These are phyloP conservation scores for Myxozyma lipomycoides DNA, from an alignment of 805 yeast species.

Conservation along the genomic window DNA sequence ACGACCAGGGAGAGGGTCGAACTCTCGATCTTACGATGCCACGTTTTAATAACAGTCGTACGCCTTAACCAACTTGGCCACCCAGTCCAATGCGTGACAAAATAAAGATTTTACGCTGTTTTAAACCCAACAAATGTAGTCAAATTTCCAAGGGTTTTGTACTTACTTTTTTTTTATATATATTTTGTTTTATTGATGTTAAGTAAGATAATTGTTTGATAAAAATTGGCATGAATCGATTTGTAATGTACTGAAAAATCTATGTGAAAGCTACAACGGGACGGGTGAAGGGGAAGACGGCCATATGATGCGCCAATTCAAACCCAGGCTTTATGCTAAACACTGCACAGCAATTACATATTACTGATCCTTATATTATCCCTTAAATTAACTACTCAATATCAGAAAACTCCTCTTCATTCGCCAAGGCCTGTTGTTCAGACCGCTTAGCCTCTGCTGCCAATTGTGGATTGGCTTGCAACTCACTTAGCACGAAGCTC, in stretches of 20 bases:
- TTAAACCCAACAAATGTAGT: background rate
- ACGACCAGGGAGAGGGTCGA: conserved; percentile 29
- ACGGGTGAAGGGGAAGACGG: no score
- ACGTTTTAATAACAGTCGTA: conserved; percentile 20
- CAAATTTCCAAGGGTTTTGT: background rate
- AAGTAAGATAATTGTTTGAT: background rate
- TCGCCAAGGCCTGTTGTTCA: conserved; percentile 1
- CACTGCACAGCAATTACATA: background rate
- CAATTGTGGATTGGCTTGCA: conserved; percentile 11
- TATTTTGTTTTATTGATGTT: background rate
- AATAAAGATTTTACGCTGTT: no score
- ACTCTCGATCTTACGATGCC: conserved; percentile 29
- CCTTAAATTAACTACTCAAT: conserved; percentile 9
- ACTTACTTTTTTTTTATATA: background rate
- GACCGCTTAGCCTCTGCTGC: conserved; percentile 6
- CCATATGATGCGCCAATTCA: no score
- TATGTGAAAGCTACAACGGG: no score
- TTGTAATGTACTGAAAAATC: background rate
- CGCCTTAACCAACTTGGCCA: conserved; percentile 30
- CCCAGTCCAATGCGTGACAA: no score
- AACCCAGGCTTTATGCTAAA: no score
- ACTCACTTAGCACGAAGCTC: background rate
- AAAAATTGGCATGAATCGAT: background rate
- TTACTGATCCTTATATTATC: background rate
- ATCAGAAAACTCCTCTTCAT: conserved; percentile 11